Evolutionary conservation across 495 filamentous ascomycete species (phyloP).

Genomic region (Xylaria longipes): DNA sequence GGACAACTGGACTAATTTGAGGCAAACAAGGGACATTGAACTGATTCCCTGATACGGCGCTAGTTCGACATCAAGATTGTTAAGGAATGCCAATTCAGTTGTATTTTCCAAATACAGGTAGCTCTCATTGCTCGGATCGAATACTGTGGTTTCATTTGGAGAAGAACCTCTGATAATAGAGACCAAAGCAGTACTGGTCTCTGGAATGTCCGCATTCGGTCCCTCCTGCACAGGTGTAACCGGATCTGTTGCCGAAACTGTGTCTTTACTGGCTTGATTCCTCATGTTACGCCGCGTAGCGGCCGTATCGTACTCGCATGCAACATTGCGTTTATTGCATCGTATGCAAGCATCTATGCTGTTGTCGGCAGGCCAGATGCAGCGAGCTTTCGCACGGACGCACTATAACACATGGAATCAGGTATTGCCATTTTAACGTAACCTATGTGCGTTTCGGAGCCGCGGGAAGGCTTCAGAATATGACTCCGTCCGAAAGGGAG

Average conservation of each 20-base stretch:
- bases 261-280: background rate
- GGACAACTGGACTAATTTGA: background rate
- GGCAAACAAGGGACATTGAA: slow-evolving; percentile 2
- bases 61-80: background rate
- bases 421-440: background rate
- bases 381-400: slow-evolving; percentile 24
- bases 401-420: background rate
- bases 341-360: background rate
- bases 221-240: background rate
- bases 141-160: background rate
- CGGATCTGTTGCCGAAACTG: background rate
- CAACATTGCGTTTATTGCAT: background rate
- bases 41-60: background rate
- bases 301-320: slow-evolving; percentile 5
- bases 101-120: background rate
- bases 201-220: background rate
- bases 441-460: background rate
- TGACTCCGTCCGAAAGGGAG: background rate
- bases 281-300: background rate
- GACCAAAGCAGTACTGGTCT: background rate
- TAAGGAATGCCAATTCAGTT: background rate
- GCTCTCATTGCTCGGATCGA: background rate
- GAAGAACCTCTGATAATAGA: background rate
- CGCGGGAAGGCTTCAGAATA: background rate
- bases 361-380: slow-evolving; percentile 4